phyloP scores from a whole-genome alignment of 768 basidiomycete genomes.

The Wakefieldia striispora region DNA sequence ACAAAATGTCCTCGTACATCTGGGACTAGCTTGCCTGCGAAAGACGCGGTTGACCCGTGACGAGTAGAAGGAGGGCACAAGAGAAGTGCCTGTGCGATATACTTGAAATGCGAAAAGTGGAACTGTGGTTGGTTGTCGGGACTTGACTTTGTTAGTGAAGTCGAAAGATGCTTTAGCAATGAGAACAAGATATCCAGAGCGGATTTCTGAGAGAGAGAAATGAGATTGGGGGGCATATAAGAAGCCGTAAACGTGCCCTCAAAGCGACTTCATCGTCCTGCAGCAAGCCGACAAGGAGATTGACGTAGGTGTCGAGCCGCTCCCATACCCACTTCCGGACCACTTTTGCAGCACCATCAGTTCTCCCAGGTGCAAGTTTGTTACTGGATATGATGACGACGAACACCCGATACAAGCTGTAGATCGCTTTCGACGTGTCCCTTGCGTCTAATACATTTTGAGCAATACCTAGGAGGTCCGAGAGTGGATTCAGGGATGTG shows the following conservation, averaged over 20 bases:
- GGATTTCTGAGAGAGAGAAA: conserved; percentile 47
- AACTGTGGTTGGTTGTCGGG: conserved; percentile 56
- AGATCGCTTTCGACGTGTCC: conserved; percentile 71
- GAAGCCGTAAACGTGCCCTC: conserved; percentile 49
- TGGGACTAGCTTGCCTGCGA: conserved; percentile 43
- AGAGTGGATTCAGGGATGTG: conserved; percentile 71
- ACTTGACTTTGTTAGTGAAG: conserved; percentile 47
- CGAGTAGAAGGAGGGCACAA: conserved; percentile 55
- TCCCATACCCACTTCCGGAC: conserved; percentile 83
- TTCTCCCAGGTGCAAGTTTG: conserved; percentile 48
- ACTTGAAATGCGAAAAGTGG: conserved; percentile 65
- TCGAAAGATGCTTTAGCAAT: conserved; percentile 74
- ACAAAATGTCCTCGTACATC: conserved; percentile 66
- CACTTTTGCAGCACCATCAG: conserved; percentile 52
- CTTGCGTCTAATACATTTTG: conserved; percentile 46
- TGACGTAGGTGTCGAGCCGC: conserved; percentile 65
- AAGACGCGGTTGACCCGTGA: conserved; percentile 13
- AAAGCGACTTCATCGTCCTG: conserved; percentile 75
- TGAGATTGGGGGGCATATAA: neutral
- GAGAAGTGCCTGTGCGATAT: conserved; percentile 58
- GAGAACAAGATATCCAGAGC: conserved; percentile 76
- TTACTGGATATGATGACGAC: conserved; percentile 58
- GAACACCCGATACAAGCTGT: conserved; percentile 80
- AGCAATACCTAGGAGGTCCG: conserved; percentile 68
- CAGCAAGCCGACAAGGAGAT: conserved; percentile 65